Percentiles rank a stretch among this genome's conserved stretches.
Evolutionary conservation across 1,284 basidiomycete genomes (phyloP).

Genomic region (Phylloporus sp.): DNA sequence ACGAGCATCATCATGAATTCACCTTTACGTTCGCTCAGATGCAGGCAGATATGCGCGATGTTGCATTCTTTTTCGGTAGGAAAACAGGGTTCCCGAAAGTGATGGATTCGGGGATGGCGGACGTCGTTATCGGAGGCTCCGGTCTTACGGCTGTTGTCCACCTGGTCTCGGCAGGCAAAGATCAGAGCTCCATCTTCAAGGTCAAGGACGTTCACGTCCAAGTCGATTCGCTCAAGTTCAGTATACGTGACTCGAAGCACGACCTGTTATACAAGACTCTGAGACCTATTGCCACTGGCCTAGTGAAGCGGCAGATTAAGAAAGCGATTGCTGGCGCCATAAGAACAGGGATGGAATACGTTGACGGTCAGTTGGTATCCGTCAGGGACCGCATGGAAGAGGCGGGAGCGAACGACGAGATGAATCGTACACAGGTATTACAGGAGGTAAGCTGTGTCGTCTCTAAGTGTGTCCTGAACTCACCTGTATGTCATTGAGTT

Average conservation of each 20-base stretch:
- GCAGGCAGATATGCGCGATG: slow-evolving; percentile 93
- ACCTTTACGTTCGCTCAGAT: slow-evolving; percentile 81
- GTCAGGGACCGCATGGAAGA: slow-evolving; percentile 78
- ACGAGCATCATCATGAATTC: slow-evolving; percentile 72
- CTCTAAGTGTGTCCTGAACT: neutral
- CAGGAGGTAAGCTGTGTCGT: slow-evolving; percentile 55
- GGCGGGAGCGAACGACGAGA: slow-evolving; percentile 61
- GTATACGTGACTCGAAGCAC: slow-evolving; percentile 92
- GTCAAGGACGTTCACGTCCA: slow-evolving; percentile 82
- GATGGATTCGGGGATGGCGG: slow-evolving; percentile 89
- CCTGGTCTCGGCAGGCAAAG: slow-evolving; percentile 66
- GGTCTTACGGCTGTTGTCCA: slow-evolving; percentile 71
- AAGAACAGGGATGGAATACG: slow-evolving; percentile 81
- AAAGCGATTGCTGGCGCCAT: slow-evolving; percentile 83
- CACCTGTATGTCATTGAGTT: slow-evolving; percentile 41
- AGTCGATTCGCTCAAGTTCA: slow-evolving; percentile 86
- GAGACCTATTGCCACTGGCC: slow-evolving; percentile 70
- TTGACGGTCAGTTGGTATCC: slow-evolving; percentile 85
- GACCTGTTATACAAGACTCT: slow-evolving; percentile 89
- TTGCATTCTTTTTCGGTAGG: slow-evolving; percentile 85
- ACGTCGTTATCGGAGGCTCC: slow-evolving; percentile 85
- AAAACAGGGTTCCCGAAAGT: slow-evolving; percentile 83
- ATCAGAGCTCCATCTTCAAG: slow-evolving; percentile 74
- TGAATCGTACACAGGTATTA: slow-evolving; percentile 59
- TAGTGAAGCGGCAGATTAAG: slow-evolving; percentile 92